Percentiles rank a stretch among this genome's conserved stretches.
Evolutionary conservation across 1,284 basidiomycete genomes (phyloP).

Genomic region (Agaricales sp.): DNA sequence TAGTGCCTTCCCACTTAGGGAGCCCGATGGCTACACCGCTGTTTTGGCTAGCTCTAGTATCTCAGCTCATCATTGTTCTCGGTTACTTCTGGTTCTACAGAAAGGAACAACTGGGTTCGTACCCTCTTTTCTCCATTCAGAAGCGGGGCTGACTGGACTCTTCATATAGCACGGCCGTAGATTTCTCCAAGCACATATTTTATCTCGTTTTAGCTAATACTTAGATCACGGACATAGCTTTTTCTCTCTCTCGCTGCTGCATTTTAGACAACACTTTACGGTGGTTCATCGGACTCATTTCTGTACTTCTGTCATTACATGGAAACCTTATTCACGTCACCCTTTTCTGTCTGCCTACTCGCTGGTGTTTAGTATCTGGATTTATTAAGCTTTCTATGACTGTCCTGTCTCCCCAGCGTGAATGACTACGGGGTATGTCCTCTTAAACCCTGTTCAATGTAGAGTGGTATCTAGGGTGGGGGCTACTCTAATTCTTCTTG

Average conservation of each 20-base stretch:
- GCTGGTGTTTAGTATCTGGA: background rate
- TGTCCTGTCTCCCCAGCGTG: too few relatives aligned
- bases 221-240: background rate
- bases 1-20: constrained; percentile 21
- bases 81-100: constrained; percentile 95
- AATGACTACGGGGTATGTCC: too few relatives aligned
- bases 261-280: background rate
- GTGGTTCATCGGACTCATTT: background rate
- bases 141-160: too few relatives aligned
- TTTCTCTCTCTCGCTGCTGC: background rate
- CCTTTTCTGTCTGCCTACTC: background rate
- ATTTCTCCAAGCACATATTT: background rate
- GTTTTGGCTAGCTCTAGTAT: constrained; percentile 82
- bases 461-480: too few relatives aligned
- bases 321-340: background rate
- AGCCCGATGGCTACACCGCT: constrained; percentile 72
- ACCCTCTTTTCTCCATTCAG: too few relatives aligned
- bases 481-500: constrained; percentile 23
- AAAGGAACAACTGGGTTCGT: constrained; percentile 71
- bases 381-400: too few relatives aligned
- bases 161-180: background rate
- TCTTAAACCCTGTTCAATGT: too few relatives aligned
- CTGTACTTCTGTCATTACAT: background rate
- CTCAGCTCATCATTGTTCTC: constrained; percentile 74
- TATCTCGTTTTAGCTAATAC: background rate